These are phyloP conservation scores for Saturnispora sekii DNA, from an alignment of 805 yeast species.

Conservation along the genomic window DNA sequence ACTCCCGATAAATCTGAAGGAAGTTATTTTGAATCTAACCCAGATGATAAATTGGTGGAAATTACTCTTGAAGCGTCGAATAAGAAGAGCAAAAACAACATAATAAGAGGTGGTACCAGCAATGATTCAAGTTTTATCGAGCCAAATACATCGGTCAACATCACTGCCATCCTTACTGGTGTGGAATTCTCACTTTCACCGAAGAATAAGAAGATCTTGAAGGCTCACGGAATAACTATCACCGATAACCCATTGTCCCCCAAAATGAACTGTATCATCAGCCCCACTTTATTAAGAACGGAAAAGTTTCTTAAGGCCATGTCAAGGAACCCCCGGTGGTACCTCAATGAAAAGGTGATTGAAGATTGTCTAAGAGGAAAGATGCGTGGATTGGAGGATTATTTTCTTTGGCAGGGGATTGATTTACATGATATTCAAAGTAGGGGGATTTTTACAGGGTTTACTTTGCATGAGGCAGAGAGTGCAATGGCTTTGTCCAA, in stretches of 20 bases:
- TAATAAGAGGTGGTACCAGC: too few relatives aligned
- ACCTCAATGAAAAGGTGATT: conserved; percentile 48
- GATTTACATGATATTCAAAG: conserved; percentile 23
- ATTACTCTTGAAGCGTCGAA: background rate
- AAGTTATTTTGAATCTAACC: background rate
- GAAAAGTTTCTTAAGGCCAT: conserved; percentile 75
- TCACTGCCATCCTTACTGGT: conserved; percentile 54
- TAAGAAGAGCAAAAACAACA: background rate
- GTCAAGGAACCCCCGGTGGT: conserved; percentile 42
- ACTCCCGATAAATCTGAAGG: background rate
- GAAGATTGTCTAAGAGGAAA: conserved; percentile 8
- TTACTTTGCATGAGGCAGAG: conserved; percentile 14
- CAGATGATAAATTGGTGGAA: background rate
- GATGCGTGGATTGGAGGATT: conserved; percentile 28
- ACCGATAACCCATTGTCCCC: conserved; percentile 30
- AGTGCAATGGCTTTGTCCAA: conserved; percentile 18
- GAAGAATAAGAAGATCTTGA: conserved; percentile 34
- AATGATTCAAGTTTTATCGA: conserved; percentile 6
- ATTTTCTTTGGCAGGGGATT: conserved; percentile 2
- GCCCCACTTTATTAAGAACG: conserved; percentile 77
- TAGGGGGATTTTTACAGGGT: conserved; percentile 25
- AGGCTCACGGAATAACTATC: conserved; percentile 49
- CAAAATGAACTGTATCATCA: conserved; percentile 44
- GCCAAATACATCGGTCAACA: conserved; percentile 26
- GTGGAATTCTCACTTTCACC: conserved; percentile 41